Percentiles rank a stretch among this genome's conserved stretches.
Conservation (phyloP, 805 yeast genomes). For the Wickerhamiella dianesei region DNA sequence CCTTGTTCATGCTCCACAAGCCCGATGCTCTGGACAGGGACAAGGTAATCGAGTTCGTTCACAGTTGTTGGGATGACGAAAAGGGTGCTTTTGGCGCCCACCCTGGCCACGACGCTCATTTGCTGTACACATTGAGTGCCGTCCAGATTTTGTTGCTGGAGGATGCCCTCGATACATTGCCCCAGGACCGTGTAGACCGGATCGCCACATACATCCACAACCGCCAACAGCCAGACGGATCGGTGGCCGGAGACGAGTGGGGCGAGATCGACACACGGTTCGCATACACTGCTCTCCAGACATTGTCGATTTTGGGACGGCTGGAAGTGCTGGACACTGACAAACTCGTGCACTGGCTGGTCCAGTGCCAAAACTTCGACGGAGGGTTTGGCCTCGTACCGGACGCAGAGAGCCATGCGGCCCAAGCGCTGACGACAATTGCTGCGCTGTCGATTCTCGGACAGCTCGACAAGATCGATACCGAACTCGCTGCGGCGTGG, state of each 20-base stretch:
- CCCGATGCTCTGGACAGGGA: slow-evolving; percentile 43
- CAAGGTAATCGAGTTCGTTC: slow-evolving; percentile 55
- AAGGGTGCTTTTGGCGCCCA: slow-evolving; percentile 73
- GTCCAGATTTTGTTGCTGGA: slow-evolving; percentile 64
- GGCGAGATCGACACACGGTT: slow-evolving; percentile 93
- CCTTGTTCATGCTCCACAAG: slow-evolving; percentile 48
- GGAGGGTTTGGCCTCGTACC: slow-evolving; percentile 93
- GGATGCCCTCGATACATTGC: slow-evolving; percentile 37
- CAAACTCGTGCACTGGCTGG: slow-evolving; percentile 52
- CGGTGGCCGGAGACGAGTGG: slow-evolving; percentile 77
- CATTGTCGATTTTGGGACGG: slow-evolving; percentile 54
- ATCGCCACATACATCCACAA: slow-evolving; percentile 26
- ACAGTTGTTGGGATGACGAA: slow-evolving; percentile 40
- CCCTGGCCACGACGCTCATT: slow-evolving; percentile 80
- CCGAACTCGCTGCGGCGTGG: slow-evolving; percentile 54
- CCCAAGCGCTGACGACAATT: slow-evolving; percentile 61
- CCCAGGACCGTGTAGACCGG: slow-evolving; percentile 20
- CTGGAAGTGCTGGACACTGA: slow-evolving; percentile 35
- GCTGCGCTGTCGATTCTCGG: slow-evolving; percentile 64
- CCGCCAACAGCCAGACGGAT: slow-evolving; percentile 48
- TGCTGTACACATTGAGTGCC: slow-evolving; percentile 74
- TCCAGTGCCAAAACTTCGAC: slow-evolving; percentile 73
- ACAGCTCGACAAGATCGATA: slow-evolving; percentile 37
- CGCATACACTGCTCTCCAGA: slow-evolving; percentile 66
- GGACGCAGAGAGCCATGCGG: slow-evolving; percentile 91